These are phyloP conservation scores for Aphanomyces astaci DNA, from an alignment of 352 stramenopile genomes.

Conservation along the genomic window DNA sequence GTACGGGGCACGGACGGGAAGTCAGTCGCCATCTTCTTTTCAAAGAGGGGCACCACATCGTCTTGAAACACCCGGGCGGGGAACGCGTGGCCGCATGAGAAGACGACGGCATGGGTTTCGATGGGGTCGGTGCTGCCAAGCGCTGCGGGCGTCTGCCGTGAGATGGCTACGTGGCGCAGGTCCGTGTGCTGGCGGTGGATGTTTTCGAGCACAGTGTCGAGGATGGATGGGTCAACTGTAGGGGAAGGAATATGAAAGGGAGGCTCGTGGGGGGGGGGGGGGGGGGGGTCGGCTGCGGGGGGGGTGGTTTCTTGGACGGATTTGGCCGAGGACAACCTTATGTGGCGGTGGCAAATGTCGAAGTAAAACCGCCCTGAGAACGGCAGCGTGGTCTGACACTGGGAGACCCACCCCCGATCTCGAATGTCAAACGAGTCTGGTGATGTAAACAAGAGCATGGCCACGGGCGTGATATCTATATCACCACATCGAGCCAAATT, in stretches of 20 bases:
- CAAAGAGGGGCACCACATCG: constrained; percentile 71
- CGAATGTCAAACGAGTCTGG: constrained; percentile 50
- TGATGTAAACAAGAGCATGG: constrained; percentile 64
- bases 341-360: constrained; percentile 52
- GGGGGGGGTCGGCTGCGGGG: too few relatives aligned
- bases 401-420: constrained; percentile 64
- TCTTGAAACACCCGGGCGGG: constrained; percentile 82
- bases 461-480: constrained; percentile 47
- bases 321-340: constrained; percentile 29
- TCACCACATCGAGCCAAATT: too few relatives aligned
- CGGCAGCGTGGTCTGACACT: constrained; percentile 61
- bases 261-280: too few relatives aligned
- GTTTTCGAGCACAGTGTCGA: constrained; percentile 69
- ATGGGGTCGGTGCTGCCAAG: constrained; percentile 77
- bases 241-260: too few relatives aligned
- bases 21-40: constrained; percentile 60
- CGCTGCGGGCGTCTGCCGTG: constrained; percentile 50
- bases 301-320: too few relatives aligned
- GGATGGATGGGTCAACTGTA: constrained; percentile 23
- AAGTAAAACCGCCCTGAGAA: constrained; percentile 80
- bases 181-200: constrained; percentile 62
- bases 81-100: constrained; percentile 76
- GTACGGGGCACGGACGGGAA: constrained; percentile 57
- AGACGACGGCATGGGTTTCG: constrained; percentile 80
- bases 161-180: constrained; percentile 41